Evolutionary conservation across 2,329 filamentous ascomycete genomes (phyloP).

Genomic region (Colletotrichum sansevieriae): DNA sequence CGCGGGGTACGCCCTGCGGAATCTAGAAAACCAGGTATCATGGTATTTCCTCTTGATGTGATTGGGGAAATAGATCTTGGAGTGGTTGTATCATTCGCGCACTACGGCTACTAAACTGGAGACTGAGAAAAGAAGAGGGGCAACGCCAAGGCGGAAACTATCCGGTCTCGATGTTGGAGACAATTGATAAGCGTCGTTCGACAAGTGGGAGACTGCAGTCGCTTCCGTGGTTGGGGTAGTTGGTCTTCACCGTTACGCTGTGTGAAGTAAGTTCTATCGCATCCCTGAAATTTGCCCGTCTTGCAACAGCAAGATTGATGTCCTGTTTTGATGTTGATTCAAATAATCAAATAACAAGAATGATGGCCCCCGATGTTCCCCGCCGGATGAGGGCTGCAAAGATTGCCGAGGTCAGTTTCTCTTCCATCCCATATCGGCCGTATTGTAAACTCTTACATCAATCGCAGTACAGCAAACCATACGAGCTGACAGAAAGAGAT

Average conservation of each 20-base stretch:
- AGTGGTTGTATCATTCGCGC: slow-evolving; percentile 7
- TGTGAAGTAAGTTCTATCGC: background rate
- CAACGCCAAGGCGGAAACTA: background rate
- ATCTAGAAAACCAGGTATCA: background rate
- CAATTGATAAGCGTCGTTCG: background rate
- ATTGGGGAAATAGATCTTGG: slow-evolving; percentile 11
- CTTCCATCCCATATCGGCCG: too few relatives aligned
- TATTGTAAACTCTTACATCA: background rate
- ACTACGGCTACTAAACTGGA: background rate
- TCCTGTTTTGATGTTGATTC: too few relatives aligned
- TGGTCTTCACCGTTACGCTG: too few relatives aligned
- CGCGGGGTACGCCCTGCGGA: slow-evolving; percentile 3
- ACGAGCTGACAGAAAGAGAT: slow-evolving; percentile 43
- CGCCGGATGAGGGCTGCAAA: slow-evolving; percentile 43
- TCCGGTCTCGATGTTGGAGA: background rate
- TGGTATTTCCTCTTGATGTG: background rate
- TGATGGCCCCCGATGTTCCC: slow-evolving; percentile 7
- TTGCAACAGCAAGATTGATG: too few relatives aligned
- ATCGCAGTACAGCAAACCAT: slow-evolving; percentile 48
- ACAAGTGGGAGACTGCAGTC: background rate
- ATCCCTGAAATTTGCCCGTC: background rate
- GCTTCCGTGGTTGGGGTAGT: too few relatives aligned
- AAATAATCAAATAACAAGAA: background rate
- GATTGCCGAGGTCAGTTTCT: slow-evolving; percentile 29
- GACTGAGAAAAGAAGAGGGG: slow-evolving; percentile 9